Evolutionary conservation across 306 rosid genomes (phyloP), one percentile per base, ranked within the genome.

Genomic region (Ceratonia siliqua): DNA sequence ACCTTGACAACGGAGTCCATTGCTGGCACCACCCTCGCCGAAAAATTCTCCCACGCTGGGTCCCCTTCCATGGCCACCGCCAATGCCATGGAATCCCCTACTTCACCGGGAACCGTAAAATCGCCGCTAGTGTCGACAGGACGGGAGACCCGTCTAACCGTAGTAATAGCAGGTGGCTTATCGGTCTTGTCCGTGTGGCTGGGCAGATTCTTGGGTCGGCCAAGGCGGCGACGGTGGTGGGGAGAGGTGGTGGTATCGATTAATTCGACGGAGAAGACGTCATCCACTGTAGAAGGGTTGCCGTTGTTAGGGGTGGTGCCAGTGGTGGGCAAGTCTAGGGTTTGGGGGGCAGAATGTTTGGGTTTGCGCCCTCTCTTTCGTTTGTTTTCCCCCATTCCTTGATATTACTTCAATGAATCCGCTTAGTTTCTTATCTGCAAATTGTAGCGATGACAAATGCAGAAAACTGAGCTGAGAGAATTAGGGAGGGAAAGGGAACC

Each of bases 1-100:
- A 95, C 98, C 82, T 92, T 95, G 65, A 95, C 99, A 70, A 95
- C 98, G 8, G 98, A 84, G 77, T 92, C 97, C 98, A 95, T 95
- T 7, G 89, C 89, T 15, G 96, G 96, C 70, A 85, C 58, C 79
- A 81, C 92, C 82, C 96, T 82, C 5, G 81, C 86, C 3, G 78
- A 65, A 2, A 74, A 56, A 17, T 78, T 79, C 30, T 77, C 85
- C 96, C 89, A 84, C 22, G 4, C 79, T 14, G 64, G 76, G 25
- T 72, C 82, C 5, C 43, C 83, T 39, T 85, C 81, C 30, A 69
- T 78, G 15, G 55, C 75, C 70, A 66, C 35, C 0, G 71, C 18
- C 57, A 13, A 30, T 12, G 66, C 11, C 13, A 35, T 5, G 25
- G 87, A 39, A 0, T 33, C 78, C 5, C 74, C 85, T 0, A 8